Conservation (phyloP, 2,329 filamentous ascomycete species). For the Fusarium veterinarium region DNA sequence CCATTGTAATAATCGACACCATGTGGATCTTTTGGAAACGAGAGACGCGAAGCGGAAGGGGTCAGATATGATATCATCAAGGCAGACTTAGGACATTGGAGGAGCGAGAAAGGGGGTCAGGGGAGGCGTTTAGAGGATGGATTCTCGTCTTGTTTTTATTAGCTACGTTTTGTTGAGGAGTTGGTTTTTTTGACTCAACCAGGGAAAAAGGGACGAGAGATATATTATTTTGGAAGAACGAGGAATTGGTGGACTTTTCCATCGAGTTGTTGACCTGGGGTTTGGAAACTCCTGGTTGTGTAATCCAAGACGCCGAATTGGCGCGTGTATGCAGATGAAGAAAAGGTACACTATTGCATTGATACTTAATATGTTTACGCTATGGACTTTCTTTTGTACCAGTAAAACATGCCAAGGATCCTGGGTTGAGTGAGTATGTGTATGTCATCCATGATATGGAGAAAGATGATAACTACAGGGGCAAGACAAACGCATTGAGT, state of each 20-base stretch:
- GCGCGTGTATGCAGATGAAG: constrained; percentile 37
- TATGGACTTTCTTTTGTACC: not conserved
- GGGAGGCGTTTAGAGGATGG: constrained; percentile 44
- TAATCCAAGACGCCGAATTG: constrained; percentile 34
- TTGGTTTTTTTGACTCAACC: constrained; percentile 32
- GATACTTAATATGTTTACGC: constrained; percentile 10
- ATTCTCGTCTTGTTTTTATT: constrained; percentile 40
- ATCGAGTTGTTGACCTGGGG: constrained; percentile 19
- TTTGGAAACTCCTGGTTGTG: constrained; percentile 30
- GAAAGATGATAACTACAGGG: not conserved
- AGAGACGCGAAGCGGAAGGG: constrained; percentile 7
- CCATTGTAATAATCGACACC: constrained; percentile 34
- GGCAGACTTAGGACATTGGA: not conserved
- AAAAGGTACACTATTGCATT: constrained; percentile 19
- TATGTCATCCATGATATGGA: not conserved
- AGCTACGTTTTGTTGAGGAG: constrained; percentile 31
- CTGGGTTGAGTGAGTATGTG: not conserved
- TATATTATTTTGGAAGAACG: constrained; percentile 19
- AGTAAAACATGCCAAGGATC: not conserved
- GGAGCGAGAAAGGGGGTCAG: constrained; percentile 19
- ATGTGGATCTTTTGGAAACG: constrained; percentile 18
- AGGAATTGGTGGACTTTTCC: not conserved
- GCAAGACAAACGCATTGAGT: not conserved
- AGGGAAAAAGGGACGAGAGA: constrained; percentile 31
- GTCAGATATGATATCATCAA: not conserved